Evolutionary conservation across 2,329 filamentous ascomycete species (phyloP).

Genomic region (Diaporthe vexans): DNA sequence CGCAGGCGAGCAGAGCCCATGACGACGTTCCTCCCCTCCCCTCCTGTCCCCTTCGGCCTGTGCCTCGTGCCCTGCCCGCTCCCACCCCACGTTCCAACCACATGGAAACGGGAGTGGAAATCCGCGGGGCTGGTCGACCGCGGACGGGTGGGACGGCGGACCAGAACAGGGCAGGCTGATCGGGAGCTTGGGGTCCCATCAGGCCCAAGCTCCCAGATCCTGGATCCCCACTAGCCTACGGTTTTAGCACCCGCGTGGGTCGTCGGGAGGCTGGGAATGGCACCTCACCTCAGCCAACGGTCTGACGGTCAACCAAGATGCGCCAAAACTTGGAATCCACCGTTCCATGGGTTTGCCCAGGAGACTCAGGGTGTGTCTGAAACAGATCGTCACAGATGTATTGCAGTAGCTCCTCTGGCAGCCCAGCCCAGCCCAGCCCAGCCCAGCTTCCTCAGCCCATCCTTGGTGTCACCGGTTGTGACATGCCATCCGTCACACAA

Average conservation of each 20-base stretch:
- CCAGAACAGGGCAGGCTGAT: neutral
- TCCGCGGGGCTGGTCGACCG: conserved; percentile 29
- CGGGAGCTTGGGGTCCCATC: conserved; percentile 19
- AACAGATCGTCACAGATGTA: neutral
- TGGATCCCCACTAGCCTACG: conserved; percentile 22
- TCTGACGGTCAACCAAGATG: conserved; percentile 13
- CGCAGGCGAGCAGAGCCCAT: neutral
- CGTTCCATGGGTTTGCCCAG: conserved; percentile 2
- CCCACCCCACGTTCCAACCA: conserved; percentile 15
- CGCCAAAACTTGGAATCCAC: conserved; percentile 23
- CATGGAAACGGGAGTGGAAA: conserved; percentile 24
- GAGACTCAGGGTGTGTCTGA: neutral
- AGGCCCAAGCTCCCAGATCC: conserved; percentile 29
- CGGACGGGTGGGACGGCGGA: conserved; percentile 15
- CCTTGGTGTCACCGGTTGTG: neutral
- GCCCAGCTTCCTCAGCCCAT: neutral
- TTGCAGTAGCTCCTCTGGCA: neutral
- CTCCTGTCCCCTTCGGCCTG: neutral
- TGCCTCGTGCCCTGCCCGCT: neutral
- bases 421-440: neutral
- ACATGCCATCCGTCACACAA: neutral
- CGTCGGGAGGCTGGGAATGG: conserved; percentile 25
- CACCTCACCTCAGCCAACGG: neutral
- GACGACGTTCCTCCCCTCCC: neutral
- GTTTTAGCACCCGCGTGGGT: conserved; percentile 29